Base-by-base conservation (phyloP, 164 flowering plant genomes). In the Magnolia kwangsiensis region DNA sequence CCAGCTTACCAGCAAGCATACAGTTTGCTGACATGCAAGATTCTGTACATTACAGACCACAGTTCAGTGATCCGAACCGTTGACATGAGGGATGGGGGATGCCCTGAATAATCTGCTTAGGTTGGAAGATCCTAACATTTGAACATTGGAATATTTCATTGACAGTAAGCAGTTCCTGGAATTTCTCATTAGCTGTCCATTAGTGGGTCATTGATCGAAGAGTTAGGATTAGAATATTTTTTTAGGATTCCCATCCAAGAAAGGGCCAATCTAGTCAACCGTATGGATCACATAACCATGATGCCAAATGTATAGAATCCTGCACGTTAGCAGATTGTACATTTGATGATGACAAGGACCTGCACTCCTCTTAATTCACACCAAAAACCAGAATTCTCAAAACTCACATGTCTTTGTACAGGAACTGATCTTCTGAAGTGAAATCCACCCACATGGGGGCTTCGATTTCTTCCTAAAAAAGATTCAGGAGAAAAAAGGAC, bases 401-500 rank as follows among this genome's bases (percentile, higher is more conserved):
- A 58, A 84, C 93, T 86, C 79, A 90, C 97, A 65, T 74, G 72
- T 88, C 86, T 74, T 84, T 83, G 21, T 72, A 50, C 75, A 76
- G 64, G 61, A 72, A 72, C 29, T 81, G 75, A 20, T 87, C 83
- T 75, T 90, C 92, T 71, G 81, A 2, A 1, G 74, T 71, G 29
- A 90, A 91, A 84, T 92, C 97, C 3, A 80, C 89, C 93, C 95
- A 90, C 92, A 90, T 89, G 0, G 95, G 95, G 10, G 93, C 97
- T 78, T 92, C 97, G 74, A 92, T 83, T 79, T 92, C 93, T 71
- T 89, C 95, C 97, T 92, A 82, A 10, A 71, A 13, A 59, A 74
- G 68, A 79, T 58, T 51, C 76, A 79, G 61, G 24, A 71, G 50
- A 74, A 11, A 31, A 37, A 19, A 73, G 63, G 37, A 3, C 10